Conservation (phyloP, 352 stramenopile species). For the Phytophthora pseudosyringae region DNA sequence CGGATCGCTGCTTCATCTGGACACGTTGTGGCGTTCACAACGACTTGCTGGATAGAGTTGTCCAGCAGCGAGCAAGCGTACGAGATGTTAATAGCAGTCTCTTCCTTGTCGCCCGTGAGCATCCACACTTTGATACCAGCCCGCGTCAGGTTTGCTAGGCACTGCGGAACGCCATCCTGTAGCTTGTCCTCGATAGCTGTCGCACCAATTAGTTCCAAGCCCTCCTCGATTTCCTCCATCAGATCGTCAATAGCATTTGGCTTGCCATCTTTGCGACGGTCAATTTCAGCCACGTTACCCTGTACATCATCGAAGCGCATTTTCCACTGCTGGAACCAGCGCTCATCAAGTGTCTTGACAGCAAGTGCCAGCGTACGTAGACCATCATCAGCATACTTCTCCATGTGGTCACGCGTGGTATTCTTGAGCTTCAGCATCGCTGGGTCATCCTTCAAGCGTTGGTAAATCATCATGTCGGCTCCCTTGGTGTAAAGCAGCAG, state of each 20-base stretch:
- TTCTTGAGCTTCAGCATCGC: slow-evolving; percentile 59
- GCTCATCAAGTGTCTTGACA: slow-evolving; percentile 69
- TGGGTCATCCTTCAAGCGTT: slow-evolving; percentile 63
- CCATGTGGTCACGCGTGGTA: slow-evolving; percentile 78
- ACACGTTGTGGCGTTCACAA: slow-evolving; percentile 76
- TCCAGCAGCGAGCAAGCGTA: slow-evolving; percentile 89
- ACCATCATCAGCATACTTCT: slow-evolving; percentile 85
- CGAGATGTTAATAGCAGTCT: slow-evolving; percentile 97
- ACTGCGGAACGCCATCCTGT: slow-evolving; percentile 90
- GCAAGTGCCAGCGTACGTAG: slow-evolving; percentile 86
- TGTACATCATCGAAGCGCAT: slow-evolving; percentile 72
- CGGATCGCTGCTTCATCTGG: slow-evolving; percentile 76
- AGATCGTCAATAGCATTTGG: slow-evolving; percentile 78
- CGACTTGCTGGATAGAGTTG: slow-evolving; percentile 81
- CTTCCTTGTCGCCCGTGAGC: slow-evolving; percentile 96
- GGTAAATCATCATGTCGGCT: slow-evolving; percentile 95
- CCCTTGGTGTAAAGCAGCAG: slow-evolving; percentile 87
- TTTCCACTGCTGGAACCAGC: slow-evolving; percentile 81
- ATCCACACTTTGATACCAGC: slow-evolving; percentile 96
- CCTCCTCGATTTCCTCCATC: slow-evolving; percentile 85
- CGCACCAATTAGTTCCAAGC: slow-evolving; percentile 85
- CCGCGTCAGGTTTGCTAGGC: slow-evolving; percentile 75
- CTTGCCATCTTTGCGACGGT: slow-evolving; percentile 83
- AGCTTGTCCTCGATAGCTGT: slow-evolving; percentile 95
- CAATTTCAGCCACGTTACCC: slow-evolving; percentile 71